phyloP scores from a whole-genome alignment of 2,329 filamentous ascomycete species.

The Diplodia corticola region DNA sequence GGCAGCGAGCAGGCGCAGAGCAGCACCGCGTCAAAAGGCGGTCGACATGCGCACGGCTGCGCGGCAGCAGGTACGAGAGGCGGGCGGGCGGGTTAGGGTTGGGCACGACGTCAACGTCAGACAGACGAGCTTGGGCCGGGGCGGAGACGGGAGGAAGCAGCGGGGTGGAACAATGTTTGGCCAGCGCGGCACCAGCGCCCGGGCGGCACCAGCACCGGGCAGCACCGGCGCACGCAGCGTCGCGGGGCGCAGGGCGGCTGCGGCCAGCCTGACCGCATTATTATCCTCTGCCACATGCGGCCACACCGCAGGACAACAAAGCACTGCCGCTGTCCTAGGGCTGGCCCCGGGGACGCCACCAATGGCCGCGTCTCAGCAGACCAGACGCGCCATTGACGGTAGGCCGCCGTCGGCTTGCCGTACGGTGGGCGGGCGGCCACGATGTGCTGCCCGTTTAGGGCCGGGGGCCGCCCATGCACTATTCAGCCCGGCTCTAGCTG shows the following conservation, averaged over 20 bases:
- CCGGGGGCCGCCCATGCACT: neutral
- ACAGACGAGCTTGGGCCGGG: neutral
- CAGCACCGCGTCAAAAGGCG: constrained; percentile 2
- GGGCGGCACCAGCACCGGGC: too few species aligned
- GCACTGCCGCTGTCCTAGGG: neutral
- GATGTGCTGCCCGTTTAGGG: neutral
- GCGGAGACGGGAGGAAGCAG: neutral
- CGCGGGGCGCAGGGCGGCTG: neutral
- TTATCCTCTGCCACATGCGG: neutral
- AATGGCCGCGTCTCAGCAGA: neutral
- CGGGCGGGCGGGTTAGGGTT: neutral
- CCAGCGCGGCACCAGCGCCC: too few species aligned
- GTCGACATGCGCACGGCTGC: constrained; percentile 8
- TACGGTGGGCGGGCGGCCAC: too few species aligned
- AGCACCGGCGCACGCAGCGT: too few species aligned
- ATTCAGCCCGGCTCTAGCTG: neutral
- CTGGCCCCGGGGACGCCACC: neutral
- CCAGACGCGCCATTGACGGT: neutral
- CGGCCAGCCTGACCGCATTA: neutral
- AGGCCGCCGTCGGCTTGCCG: neutral
- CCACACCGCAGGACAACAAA: neutral
- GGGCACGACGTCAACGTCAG: constrained; percentile 6
- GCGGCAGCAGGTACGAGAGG: constrained; percentile 8
- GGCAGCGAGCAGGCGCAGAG: neutral
- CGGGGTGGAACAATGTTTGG: neutral